phyloP scores from a whole-genome alignment of 768 basidiomycete species.

The Lactarius deliciosus region DNA sequence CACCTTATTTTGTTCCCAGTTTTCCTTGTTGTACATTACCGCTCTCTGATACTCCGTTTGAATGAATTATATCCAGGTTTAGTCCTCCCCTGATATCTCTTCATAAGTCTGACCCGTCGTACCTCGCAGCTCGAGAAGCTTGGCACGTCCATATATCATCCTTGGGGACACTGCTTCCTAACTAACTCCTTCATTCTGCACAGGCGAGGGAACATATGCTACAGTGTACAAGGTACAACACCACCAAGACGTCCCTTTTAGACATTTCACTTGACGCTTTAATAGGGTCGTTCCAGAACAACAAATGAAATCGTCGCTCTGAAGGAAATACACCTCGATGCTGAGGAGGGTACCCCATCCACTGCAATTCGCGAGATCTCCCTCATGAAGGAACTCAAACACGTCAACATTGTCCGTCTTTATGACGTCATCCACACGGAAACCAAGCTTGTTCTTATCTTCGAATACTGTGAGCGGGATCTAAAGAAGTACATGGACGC shows the following conservation, averaged over 20 bases:
- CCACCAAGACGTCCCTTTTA: constrained; percentile 8
- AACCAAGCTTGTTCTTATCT: constrained; percentile 95
- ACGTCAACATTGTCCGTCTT: constrained; percentile 96
- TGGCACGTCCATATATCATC: constrained; percentile 42
- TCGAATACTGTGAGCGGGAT: constrained; percentile 98
- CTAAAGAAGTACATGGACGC: constrained; percentile 99
- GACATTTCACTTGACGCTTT: background rate
- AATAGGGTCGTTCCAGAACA: constrained; percentile 89
- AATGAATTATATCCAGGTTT: constrained; percentile 63
- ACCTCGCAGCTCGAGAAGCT: constrained; percentile 78
- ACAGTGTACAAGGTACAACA: constrained; percentile 88
- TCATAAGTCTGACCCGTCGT: constrained; percentile 21
- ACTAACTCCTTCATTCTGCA: constrained; percentile 1
- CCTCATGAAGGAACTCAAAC: constrained; percentile 99
- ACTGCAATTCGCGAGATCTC: constrained; percentile 99
- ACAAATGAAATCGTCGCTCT: constrained; percentile 99
- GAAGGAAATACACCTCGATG: constrained; percentile 99
- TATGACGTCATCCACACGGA: constrained; percentile 99
- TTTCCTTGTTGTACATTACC: background rate
- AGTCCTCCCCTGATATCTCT: constrained; percentile 17
- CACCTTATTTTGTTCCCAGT: background rate
- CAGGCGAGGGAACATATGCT: constrained; percentile 91
- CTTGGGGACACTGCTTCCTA: background rate
- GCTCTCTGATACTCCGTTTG: constrained; percentile 9
- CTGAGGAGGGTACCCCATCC: constrained; percentile 97